Evolutionary conservation across 805 yeast species (phyloP).

Genomic region (Hanseniaspora vineae): DNA sequence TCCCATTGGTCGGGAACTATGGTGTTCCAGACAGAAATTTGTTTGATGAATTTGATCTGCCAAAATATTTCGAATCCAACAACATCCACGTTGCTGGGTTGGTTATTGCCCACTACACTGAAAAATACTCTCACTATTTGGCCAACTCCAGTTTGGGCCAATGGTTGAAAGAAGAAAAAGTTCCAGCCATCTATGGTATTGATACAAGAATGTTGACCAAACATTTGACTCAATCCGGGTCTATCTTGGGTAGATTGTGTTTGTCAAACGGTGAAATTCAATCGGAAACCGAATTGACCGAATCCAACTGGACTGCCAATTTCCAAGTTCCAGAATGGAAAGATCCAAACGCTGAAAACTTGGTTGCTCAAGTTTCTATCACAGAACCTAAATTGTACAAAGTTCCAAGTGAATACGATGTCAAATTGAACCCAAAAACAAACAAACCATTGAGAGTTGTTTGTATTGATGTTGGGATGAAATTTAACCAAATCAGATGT

Average conservation of each 20-base stretch:
- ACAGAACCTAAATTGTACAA: slow-evolving; percentile 62
- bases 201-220: slow-evolving; percentile 94
- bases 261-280: slow-evolving; percentile 33
- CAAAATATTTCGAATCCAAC: slow-evolving; percentile 86
- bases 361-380: slow-evolving; percentile 83
- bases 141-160: slow-evolving; percentile 86
- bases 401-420: slow-evolving; percentile 39
- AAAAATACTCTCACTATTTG: slow-evolving; percentile 74
- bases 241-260: slow-evolving; percentile 81
- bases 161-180: slow-evolving; percentile 84
- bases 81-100: slow-evolving; percentile 93
- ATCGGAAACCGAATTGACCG: slow-evolving; percentile 20
- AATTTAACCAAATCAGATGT: slow-evolving; percentile 94
- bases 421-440: slow-evolving; percentile 29
- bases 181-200: slow-evolving; percentile 96
- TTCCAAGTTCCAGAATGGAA: slow-evolving; percentile 78
- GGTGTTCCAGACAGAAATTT: slow-evolving; percentile 91
- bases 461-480: slow-evolving; percentile 96
- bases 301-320: slow-evolving; percentile 42
- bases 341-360: slow-evolving; percentile 83
- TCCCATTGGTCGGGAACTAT: slow-evolving; percentile 94
- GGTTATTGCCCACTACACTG: slow-evolving; percentile 91
- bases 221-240: slow-evolving; percentile 82
- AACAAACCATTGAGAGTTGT: slow-evolving; percentile 74
- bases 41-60: slow-evolving; percentile 64